Percentiles rank a stretch among this genome's conserved stretches.
These are phyloP conservation scores for Fusarium tanahbumbuense DNA, from an alignment of 2,329 filamentous ascomycete genomes.

Conservation along the genomic window DNA sequence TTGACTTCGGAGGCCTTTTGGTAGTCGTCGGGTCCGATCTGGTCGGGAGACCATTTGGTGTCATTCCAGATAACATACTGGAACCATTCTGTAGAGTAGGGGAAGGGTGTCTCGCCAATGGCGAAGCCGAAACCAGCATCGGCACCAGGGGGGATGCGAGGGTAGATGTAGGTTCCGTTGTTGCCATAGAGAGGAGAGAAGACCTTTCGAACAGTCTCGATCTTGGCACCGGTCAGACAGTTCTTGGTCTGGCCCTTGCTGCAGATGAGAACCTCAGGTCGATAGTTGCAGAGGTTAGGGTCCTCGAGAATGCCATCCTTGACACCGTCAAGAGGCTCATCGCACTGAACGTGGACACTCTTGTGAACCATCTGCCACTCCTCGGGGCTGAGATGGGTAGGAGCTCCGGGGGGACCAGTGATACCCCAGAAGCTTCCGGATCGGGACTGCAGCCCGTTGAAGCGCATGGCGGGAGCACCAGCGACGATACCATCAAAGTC, in stretches of 20 bases:
- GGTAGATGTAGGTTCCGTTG: conserved; percentile 47
- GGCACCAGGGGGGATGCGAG: conserved; percentile 44
- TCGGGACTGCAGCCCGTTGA: conserved; percentile 43
- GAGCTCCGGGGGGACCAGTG: conserved; percentile 4
- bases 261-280: conserved; percentile 56
- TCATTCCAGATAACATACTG: conserved; percentile 57
- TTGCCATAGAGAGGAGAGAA: conserved; percentile 39
- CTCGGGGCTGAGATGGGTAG: conserved; percentile 36
- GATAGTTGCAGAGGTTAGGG: conserved; percentile 59
- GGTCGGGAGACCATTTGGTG: conserved; percentile 44
- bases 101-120: neutral
- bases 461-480: conserved; percentile 61
- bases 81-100: conserved; percentile 47
- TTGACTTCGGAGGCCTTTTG: conserved; percentile 48
- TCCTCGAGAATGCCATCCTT: conserved; percentile 62
- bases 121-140: conserved; percentile 43
- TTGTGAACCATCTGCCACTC: conserved; percentile 57
- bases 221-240: conserved; percentile 22
- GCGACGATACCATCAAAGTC: conserved; percentile 65
- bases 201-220: conserved; percentile 23
- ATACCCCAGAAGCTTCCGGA: conserved; percentile 29
- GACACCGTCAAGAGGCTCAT: conserved; percentile 59
- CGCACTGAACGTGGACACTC: conserved; percentile 62
- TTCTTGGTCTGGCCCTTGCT: conserved; percentile 1
- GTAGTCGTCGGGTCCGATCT: conserved; percentile 54